Evolutionary conservation across 139 green algal genomes (phyloP), one percentile per base, ranked within the genome.

Genomic region (Chlamydomonas sp.): DNA sequence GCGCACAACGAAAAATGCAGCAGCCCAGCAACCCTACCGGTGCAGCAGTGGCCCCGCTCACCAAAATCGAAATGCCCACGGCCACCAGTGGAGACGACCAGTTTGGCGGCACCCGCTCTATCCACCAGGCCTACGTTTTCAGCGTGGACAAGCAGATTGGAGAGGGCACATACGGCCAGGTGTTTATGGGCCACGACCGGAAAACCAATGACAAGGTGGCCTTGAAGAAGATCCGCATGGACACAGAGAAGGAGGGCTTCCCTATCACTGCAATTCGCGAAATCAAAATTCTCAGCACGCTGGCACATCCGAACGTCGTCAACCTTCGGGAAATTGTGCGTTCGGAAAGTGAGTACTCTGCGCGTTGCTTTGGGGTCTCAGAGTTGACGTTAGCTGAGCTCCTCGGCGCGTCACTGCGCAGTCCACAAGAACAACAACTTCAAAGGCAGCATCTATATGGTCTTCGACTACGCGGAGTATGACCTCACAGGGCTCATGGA

Each of bases 161-260:
- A 2, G 93, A 98, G 83, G 96, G 96, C 59, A 98, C 96, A 0
- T 98, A 98, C 72, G 96, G 96, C 14, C 94, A 97, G 85, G 95
- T 96, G 3, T 92, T 89, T 20, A 86, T 88, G 59, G 90, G 85
- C 9, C 85, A 91, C 68, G 82, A 89, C 78, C 90, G 89, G 9
- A 78, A 88, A 57, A 83, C 74, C 60, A 86, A 91, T 5, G 85
- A 84, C 86, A 90, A 92, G 78, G 90, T 99, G 18, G 98, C 98
- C 1, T 83, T 99, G 20, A 99, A 99, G 92, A 99, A 99, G 89
- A 98, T 99, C 57, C 95, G 97, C 49, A 99, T 99, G 97, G 98
- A 99, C 91, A 99, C 96, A 79, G 97, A 99, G 90, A 99, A 99
- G 89, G 98, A 99, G 91, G 98, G 98, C 72, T 99, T 99, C 81